Conservation (phyloP, 352 stramenopile genomes). For the Plasmopara viticola region DNA sequence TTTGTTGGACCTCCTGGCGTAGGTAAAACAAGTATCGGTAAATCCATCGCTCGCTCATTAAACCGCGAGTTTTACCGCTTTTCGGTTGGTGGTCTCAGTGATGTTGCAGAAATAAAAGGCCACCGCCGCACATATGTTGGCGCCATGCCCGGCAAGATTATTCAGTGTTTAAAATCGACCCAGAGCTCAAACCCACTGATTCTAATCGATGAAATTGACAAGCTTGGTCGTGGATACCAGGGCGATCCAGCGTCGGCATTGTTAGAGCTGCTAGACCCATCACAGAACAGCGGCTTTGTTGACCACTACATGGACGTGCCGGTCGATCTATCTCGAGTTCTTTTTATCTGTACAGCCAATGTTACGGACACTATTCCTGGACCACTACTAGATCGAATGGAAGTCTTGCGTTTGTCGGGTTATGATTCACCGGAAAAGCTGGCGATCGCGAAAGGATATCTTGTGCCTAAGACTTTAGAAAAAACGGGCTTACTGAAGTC, state of each 20-base stretch:
- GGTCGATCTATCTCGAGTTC: conserved; percentile 94
- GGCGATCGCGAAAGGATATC: conserved; percentile 96
- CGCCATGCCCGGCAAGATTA: conserved; percentile 98
- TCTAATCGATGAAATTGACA: conserved; percentile 96
- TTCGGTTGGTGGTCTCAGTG: conserved; percentile 94
- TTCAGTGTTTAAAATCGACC: conserved; percentile 98
- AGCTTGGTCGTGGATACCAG: conserved; percentile 78
- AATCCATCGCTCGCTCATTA: conserved; percentile 94
- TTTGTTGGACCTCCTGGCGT: conserved; percentile 93
- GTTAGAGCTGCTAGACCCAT: conserved; percentile 96
- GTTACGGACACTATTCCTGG: conserved; percentile 95
- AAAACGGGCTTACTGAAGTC: conserved; percentile 82
- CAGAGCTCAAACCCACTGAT: conserved; percentile 97
- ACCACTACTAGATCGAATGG: conserved; percentile 98
- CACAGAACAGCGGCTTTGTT: conserved; percentile 95
- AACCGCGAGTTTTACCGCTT: conserved; percentile 98
- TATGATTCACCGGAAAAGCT: conserved; percentile 97
- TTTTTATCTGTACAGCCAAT: conserved; percentile 96
- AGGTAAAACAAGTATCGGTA: conserved; percentile 93
- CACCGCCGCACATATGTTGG: conserved; percentile 98
- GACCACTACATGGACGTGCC: conserved; percentile 99
- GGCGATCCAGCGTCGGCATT: conserved; percentile 95
- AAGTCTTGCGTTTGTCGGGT: conserved; percentile 96
- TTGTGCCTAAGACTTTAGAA: conserved; percentile 95
- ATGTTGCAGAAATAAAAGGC: conserved; percentile 98